A percentile compares a stretch with the other conserved stretches of the same genome.
These are phyloP conservation scores for Gymnopus androsaceus DNA, from an alignment of 1,284 basidiomycete genomes.

Conservation along the genomic window DNA sequence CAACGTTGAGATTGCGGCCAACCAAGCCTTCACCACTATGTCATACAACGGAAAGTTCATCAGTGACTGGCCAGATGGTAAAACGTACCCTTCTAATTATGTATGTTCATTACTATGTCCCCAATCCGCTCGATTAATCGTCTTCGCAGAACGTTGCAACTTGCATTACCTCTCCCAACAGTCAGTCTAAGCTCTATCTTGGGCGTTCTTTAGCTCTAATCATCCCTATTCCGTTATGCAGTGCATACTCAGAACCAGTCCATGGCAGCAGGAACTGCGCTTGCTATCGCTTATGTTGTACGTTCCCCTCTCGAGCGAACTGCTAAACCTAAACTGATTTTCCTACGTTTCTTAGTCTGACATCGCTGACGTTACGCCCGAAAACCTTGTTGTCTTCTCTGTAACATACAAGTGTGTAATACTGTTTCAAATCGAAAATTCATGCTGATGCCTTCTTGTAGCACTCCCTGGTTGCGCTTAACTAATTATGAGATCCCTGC, in stretches of 20 bases:
- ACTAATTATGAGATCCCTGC: conserved; percentile 47
- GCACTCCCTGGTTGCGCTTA: conserved; percentile 49
- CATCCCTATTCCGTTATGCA: not conserved
- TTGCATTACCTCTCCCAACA: conserved; percentile 13
- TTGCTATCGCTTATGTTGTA: conserved; percentile 47
- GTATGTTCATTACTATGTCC: conserved; percentile 29
- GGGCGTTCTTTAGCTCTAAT: not conserved
- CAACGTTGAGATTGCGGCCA: conserved; percentile 23
- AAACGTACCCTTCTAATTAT: conserved; percentile 14
- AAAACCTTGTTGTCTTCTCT: conserved; percentile 35
- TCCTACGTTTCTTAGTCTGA: conserved; percentile 31
- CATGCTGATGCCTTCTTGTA: not conserved
- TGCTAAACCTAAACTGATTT: not conserved
- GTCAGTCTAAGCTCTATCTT: not conserved
- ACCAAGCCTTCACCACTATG: conserved; percentile 20
- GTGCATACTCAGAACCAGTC: conserved; percentile 38
- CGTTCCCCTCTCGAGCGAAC: not conserved
- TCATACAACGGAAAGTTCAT: conserved; percentile 16
- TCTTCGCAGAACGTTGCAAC: conserved; percentile 6
- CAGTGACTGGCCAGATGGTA: conserved; percentile 19
- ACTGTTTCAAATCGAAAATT: not conserved
- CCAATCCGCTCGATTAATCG: not conserved
- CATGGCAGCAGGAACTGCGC: conserved; percentile 46
- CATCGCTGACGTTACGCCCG: conserved; percentile 30
- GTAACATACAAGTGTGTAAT: conserved; percentile 25